phyloP scores from a whole-genome alignment of 768 basidiomycete species.

The Lentinula edodes region DNA sequence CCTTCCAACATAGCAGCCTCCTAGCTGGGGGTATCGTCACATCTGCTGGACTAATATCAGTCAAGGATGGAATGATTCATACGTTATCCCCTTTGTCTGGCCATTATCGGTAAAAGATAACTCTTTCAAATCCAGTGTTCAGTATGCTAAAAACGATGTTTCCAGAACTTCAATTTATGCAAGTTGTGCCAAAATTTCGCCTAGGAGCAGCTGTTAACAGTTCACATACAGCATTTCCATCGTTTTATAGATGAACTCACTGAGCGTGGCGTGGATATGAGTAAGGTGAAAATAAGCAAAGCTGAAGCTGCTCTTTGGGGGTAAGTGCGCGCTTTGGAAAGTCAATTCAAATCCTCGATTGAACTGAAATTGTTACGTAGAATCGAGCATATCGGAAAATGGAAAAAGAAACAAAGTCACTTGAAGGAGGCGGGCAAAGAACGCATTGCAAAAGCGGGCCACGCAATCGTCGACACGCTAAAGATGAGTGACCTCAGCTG shows the following conservation, averaged over 20 bases:
- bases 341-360: not conserved
- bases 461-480: conserved; percentile 15
- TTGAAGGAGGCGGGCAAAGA: conserved; percentile 27
- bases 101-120: conserved; percentile 48
- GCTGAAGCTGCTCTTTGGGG: conserved; percentile 55
- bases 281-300: conserved; percentile 54
- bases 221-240: conserved; percentile 45
- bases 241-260: conserved; percentile 47
- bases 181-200: conserved; percentile 7
- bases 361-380: conserved; percentile 17
- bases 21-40: conserved; percentile 54
- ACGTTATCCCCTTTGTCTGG: conserved; percentile 61
- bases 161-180: conserved; percentile 50
- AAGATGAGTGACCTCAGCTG: conserved; percentile 12
- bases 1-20: conserved; percentile 65
- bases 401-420: conserved; percentile 34
- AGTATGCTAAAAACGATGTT: not conserved
- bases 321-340: conserved; percentile 20
- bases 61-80: conserved; percentile 55
- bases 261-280: conserved; percentile 52
- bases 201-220: not conserved
- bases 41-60: conserved; percentile 60
- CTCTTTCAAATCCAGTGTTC: no score
- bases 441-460: conserved; percentile 21
- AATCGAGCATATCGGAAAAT: conserved; percentile 39